Evolutionary conservation across 306 rosid genomes (phyloP), one percentile per base, ranked within the genome.

Genomic region (Ormosia emarginata): DNA sequence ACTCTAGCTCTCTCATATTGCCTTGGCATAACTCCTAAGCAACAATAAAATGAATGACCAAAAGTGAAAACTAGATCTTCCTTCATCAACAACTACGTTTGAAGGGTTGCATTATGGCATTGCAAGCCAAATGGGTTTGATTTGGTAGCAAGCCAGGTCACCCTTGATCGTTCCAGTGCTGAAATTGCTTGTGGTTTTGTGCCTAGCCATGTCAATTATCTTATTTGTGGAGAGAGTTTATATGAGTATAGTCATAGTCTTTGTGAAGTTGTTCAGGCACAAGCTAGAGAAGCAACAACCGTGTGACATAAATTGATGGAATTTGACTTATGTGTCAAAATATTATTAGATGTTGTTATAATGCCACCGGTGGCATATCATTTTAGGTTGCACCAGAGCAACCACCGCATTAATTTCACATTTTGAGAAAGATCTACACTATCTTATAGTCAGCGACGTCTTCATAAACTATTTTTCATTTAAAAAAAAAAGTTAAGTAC

Each of bases 141-240:
- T 91, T 65, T 86, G 94, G 97, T 67, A 88, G 36, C 90, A 87
- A 76, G 71, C 81, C n/a, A 93, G 85, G 75, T 84, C 72, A 12
- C 95, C 95, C 15, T 3, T 95, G 33, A 53, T 95, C 0, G 94
- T 87, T n/a, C 99, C 98, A 9, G 1, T 88, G 72, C 41, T 95
- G 85, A 89, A 86, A 43, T 2, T 88, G 39, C 44, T 78, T 64
- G 92, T 95, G 64, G 30, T 12, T 46, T 68, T 82, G 78, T 95
- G 97, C 71, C 84, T 95, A 74, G 89, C 29, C 2, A 91, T 93
- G 99, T 95, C 98, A 1, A 3, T 87, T 57, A 90, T 93, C 98
- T 87, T 95, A 2, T 91, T 95, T 75, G 49, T 89, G 29, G 99
- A 95, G 78, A 88, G 90, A 72, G 90, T 95, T 43, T 93, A 93